Evolutionary conservation across 1,284 basidiomycete genomes (phyloP).

Genomic region (Thecaphora frezii): DNA sequence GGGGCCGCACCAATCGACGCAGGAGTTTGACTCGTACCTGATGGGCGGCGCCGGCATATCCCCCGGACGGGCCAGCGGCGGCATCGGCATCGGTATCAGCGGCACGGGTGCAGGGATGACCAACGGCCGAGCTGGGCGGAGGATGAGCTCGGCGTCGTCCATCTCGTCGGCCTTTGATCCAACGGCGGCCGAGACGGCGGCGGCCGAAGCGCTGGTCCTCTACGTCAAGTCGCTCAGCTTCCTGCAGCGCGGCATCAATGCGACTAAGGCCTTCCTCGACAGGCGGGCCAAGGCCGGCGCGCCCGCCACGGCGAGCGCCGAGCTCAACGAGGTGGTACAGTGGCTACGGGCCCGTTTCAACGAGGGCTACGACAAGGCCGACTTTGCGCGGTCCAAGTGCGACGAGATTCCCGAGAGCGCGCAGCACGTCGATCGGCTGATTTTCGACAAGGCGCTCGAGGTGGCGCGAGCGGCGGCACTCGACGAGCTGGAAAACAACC

Average conservation of each 20-base stretch:
- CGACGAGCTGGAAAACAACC: slow-evolving; percentile 72
- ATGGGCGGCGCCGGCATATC: slow-evolving; percentile 14
- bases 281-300: slow-evolving; percentile 40
- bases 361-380: slow-evolving; percentile 66
- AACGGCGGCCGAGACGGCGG: slow-evolving; percentile 54
- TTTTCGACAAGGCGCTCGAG: slow-evolving; percentile 66
- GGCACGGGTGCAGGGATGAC: slow-evolving; percentile 12
- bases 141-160: slow-evolving; percentile 24
- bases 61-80: slow-evolving; percentile 14
- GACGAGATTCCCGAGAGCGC: slow-evolving; percentile 62
- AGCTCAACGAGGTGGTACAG: slow-evolving; percentile 66
- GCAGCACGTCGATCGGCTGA: slow-evolving; percentile 63
- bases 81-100: slow-evolving; percentile 6
- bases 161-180: slow-evolving; percentile 29
- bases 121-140: slow-evolving; percentile 5
- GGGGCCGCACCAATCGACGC: slow-evolving; percentile 44
- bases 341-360: slow-evolving; percentile 66
- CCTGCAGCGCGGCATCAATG: slow-evolving; percentile 79
- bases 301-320: slow-evolving; percentile 59
- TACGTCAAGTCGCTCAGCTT: slow-evolving; percentile 93
- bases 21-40: slow-evolving; percentile 20
- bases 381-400: slow-evolving; percentile 63
- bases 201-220: slow-evolving; percentile 78
- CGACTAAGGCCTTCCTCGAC: slow-evolving; percentile 60
- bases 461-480: slow-evolving; percentile 82